Percentiles rank a stretch among this genome's conserved stretches.
Conservation (phyloP, 305 asterid genomes). For the Fraxinus floribunda region DNA sequence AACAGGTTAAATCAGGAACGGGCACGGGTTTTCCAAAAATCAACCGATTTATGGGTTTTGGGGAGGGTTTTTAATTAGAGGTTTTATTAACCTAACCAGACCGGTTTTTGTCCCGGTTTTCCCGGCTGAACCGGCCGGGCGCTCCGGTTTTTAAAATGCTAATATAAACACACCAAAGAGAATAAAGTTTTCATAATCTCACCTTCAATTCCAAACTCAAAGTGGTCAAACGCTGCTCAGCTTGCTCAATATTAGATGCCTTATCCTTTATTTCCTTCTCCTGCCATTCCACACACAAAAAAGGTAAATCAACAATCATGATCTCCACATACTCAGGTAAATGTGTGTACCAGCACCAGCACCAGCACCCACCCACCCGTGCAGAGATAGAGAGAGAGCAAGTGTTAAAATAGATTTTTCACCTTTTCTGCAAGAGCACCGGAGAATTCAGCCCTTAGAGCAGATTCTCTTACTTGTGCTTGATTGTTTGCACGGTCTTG, state of each 20-base stretch:
- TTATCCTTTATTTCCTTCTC: constrained; percentile 78
- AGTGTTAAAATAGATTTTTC: constrained; percentile 15
- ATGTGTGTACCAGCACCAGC: neutral
- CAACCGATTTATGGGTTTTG: too few species aligned
- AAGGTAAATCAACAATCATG: constrained; percentile 16
- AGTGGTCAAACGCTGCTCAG: constrained; percentile 79
- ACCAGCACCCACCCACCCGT: neutral
- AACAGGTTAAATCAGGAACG: too few species aligned
- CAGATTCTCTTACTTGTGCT: constrained; percentile 77
- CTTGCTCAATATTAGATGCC: constrained; percentile 63
- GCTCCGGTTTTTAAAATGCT: too few species aligned
- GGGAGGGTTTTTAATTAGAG: too few species aligned
- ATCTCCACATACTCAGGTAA: constrained; percentile 10
- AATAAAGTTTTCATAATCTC: constrained; percentile 11
- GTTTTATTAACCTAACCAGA: too few species aligned
- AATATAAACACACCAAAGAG: neutral
- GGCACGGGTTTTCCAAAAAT: too few species aligned
- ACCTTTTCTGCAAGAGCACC: constrained; percentile 75
- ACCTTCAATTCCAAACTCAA: constrained; percentile 83
- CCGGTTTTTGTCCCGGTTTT: too few species aligned
- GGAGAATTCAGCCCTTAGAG: constrained; percentile 73
- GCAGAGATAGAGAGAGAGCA: constrained; percentile 12
- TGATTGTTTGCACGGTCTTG: constrained; percentile 86
- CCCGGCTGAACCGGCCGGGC: too few species aligned
- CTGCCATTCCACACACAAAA: constrained; percentile 41